Conservation (phyloP, 169 alveolate genomes). For the Eimeria nieschulzi region DNA sequence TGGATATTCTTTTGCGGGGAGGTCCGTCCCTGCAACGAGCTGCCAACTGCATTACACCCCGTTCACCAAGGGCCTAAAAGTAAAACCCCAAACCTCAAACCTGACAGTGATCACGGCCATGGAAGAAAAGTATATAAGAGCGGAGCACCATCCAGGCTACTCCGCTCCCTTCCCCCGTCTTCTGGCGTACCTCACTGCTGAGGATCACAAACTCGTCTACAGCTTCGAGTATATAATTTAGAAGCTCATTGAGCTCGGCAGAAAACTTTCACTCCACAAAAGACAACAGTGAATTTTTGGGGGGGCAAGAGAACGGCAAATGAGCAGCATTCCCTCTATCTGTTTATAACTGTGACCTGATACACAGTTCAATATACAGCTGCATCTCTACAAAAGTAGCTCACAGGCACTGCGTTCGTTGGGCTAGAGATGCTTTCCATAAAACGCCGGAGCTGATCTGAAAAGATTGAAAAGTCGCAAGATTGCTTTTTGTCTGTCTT, state of each 20-base stretch:
- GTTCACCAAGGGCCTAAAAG: background rate
- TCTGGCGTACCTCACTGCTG: background rate
- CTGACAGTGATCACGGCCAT: background rate
- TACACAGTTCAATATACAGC: background rate
- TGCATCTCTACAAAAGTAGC: background rate
- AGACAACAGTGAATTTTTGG: background rate
- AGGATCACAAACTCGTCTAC: background rate
- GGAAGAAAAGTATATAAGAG: background rate
- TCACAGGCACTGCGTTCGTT: no score
- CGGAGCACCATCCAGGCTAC: background rate
- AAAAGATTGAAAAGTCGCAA: no score
- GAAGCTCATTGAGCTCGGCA: background rate
- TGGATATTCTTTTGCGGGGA: background rate
- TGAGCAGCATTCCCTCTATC: background rate
- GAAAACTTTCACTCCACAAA: background rate
- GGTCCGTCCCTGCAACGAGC: background rate
- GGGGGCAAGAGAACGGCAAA: background rate
- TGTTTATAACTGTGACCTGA: background rate
- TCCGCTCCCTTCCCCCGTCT: background rate
- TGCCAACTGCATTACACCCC: background rate
- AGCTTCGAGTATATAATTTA: background rate
- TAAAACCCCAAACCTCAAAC: background rate
- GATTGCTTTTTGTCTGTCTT: background rate
- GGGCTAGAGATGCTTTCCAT: no score
- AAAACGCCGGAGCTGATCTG: no score